Conservation (phyloP, 768 basidiomycete genomes). For the Boletus barrowsii region DNA sequence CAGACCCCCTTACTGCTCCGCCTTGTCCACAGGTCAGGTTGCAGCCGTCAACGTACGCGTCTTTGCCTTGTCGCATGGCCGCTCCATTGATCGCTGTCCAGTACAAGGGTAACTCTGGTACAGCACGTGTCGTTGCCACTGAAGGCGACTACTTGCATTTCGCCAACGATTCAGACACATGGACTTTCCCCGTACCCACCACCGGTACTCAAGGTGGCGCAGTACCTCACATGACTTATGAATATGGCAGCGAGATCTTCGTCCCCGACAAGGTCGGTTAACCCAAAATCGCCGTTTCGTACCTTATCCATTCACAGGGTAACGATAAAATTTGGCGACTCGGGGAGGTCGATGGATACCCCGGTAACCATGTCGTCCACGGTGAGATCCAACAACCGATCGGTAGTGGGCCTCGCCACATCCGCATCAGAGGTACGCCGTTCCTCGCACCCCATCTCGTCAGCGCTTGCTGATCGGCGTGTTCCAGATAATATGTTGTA, state of each 20-base stretch:
- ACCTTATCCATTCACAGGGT: conserved; percentile 40
- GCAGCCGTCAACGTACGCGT: conserved; percentile 53
- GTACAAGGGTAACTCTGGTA: conserved; percentile 47
- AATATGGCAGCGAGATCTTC: conserved; percentile 54
- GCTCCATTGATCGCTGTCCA: conserved; percentile 10
- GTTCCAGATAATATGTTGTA: conserved; percentile 47
- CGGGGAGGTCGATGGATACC: conserved; percentile 35
- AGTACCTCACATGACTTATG: conserved; percentile 65
- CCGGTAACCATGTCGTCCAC: conserved; percentile 51
- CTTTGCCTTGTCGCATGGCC: background rate
- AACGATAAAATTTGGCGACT: conserved; percentile 70
- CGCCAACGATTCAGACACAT: conserved; percentile 33
- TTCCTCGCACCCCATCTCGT: background rate
- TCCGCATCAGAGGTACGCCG: conserved; percentile 34
- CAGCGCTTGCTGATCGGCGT: background rate
- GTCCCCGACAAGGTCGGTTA: conserved; percentile 60
- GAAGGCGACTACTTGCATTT: conserved; percentile 37
- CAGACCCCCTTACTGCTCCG: conserved; percentile 48
- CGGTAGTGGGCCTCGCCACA: conserved; percentile 66
- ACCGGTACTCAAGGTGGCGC: conserved; percentile 35
- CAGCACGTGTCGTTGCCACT: conserved; percentile 52
- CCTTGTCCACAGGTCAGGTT: conserved; percentile 56
- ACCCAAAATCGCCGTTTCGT: background rate
- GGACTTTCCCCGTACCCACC: conserved; percentile 51
- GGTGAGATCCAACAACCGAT: conserved; percentile 58